Base-by-base conservation (phyloP, 257 asterid species). In the Lantana camara region DNA sequence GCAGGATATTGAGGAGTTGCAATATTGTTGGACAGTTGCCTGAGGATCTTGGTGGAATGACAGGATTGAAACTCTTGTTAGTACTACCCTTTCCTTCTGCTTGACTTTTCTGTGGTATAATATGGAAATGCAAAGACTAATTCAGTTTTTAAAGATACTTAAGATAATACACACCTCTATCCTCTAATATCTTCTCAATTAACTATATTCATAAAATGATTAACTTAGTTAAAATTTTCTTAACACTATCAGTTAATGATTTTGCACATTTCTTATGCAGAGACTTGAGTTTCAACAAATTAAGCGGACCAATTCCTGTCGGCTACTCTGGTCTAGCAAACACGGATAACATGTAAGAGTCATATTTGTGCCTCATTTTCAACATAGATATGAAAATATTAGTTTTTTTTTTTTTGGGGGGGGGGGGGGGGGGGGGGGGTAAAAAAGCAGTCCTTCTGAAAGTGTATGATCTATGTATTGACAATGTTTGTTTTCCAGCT, bases 1-100 rank as follows among this genome's bases (percentile, higher is more conserved):
- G 64, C 79, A 88, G 96, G 76, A 78, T 85, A 63, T 45, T 88
- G 75, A 80, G 91, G 72, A 83, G 91, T 60, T 88, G 95, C 88
- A 85, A 85, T 23, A 78, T 88, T 5, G 52, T 50, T 2, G 96
- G 85, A 12, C 50, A 46, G 60, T 64, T 88, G 78, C 96, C 91
- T 14, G 42, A 27, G n/a, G 75, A 57, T 66, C 64, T 88, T 41
- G 88, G 83, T 45, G 45, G 38, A 19, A 13, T 81, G 75, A 71
- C 75, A 35, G 47, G 15, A 2, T 45, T 82, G 69, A 75, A 69
- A 69, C n/a, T 67, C 74, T 71, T 85, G 96, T 88, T 53, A 85
- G 96, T 82, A 52, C 14, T 59, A 38, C 22, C 16, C 38, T 64
- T 64, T 46, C 57, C 4, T 27, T 17, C 66, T 55, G 15, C 34